phyloP scores from a whole-genome alignment of 192 early-diverging fungal species.

The Backusella mclennaniae region DNA sequence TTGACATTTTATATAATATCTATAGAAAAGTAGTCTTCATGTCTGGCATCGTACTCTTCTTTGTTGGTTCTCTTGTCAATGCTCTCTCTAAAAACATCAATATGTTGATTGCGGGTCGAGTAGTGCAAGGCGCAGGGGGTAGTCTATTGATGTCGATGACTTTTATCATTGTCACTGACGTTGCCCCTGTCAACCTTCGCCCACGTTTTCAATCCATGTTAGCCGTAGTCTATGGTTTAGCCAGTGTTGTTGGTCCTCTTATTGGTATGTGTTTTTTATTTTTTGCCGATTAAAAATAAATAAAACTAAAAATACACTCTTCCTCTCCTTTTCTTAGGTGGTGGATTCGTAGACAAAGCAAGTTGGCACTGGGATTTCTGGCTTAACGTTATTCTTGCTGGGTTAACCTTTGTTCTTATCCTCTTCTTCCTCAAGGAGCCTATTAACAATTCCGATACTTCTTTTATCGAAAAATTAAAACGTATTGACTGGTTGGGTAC shows the following conservation, averaged over 20 bases:
- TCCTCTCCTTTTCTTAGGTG: slow-evolving; percentile 43
- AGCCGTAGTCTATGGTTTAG: slow-evolving; percentile 57
- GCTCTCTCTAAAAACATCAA: slow-evolving; percentile 58
- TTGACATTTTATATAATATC: neutral
- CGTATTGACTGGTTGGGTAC: slow-evolving; percentile 63
- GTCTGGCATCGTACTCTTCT: slow-evolving; percentile 27
- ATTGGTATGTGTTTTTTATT: slow-evolving; percentile 12
- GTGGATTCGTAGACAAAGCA: slow-evolving; percentile 62
- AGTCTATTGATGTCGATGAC: slow-evolving; percentile 60
- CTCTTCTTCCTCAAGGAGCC: slow-evolving; percentile 44
- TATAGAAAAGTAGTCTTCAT: slow-evolving; percentile 26
- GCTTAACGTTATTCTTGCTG: slow-evolving; percentile 25
- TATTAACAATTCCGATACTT: slow-evolving; percentile 41
- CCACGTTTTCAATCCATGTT: slow-evolving; percentile 62
- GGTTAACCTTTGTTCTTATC: slow-evolving; percentile 9
- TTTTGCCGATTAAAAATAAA: neutral
- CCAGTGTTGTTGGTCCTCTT: slow-evolving; percentile 65
- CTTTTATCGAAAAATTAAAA: slow-evolving; percentile 48
- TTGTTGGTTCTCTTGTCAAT: slow-evolving; percentile 55
- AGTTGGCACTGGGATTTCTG: slow-evolving; percentile 76
- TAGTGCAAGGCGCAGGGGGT: slow-evolving; percentile 60
- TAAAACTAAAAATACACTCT: neutral
- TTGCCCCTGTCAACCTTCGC: slow-evolving; percentile 60
- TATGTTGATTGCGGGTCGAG: slow-evolving; percentile 67
- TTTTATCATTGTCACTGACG: slow-evolving; percentile 70